Percentiles rank a stretch among this genome's conserved stretches.
Conservation (phyloP, 2,329 filamentous ascomycete species). For the Cytospora piceae region DNA sequence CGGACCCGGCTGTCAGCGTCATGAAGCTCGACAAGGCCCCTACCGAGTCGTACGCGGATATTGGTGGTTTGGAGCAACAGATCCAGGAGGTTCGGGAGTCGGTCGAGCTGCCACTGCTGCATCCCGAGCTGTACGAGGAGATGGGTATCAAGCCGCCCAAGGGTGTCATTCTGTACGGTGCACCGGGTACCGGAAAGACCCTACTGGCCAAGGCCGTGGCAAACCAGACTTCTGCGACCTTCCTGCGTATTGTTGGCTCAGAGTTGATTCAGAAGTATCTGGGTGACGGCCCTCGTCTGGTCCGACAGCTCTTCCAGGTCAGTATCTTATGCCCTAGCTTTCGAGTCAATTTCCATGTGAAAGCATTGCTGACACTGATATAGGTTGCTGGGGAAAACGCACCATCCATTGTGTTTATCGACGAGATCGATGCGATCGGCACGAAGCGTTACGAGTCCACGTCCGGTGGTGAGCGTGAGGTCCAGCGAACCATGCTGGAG, state of each 20-base stretch:
- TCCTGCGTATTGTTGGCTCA: constrained; percentile 94
- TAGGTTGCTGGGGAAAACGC: constrained; percentile 93
- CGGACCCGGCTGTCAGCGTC: constrained; percentile 92
- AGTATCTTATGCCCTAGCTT: constrained; percentile 30
- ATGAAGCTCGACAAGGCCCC: constrained; percentile 99
- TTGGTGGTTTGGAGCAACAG: constrained; percentile 91
- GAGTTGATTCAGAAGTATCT: constrained; percentile 99
- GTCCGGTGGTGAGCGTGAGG: constrained; percentile 93
- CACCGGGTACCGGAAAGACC: constrained; percentile 95
- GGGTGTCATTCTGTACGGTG: constrained; percentile 98
- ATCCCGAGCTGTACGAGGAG: constrained; percentile 97
- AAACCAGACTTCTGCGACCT: constrained; percentile 98
- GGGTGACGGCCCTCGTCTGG: constrained; percentile 90
- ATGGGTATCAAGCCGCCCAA: constrained; percentile 99
- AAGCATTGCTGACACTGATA: constrained; percentile 36
- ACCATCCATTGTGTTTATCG: constrained; percentile 97
- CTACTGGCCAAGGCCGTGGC: constrained; percentile 95
- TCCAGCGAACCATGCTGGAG: constrained; percentile 98
- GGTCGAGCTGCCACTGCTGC: constrained; percentile 90
- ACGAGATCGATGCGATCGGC: constrained; percentile 98
- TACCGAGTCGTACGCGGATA: constrained; percentile 97
- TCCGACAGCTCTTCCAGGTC: constrained; percentile 92
- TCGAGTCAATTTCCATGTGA: neutral
- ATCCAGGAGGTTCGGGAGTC: constrained; percentile 98
- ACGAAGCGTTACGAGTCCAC: constrained; percentile 99